A percentile compares a stretch with the other conserved stretches of the same genome.
Conservation (phyloP, 2,329 filamentous ascomycete species). For the Epichloe baconii region DNA sequence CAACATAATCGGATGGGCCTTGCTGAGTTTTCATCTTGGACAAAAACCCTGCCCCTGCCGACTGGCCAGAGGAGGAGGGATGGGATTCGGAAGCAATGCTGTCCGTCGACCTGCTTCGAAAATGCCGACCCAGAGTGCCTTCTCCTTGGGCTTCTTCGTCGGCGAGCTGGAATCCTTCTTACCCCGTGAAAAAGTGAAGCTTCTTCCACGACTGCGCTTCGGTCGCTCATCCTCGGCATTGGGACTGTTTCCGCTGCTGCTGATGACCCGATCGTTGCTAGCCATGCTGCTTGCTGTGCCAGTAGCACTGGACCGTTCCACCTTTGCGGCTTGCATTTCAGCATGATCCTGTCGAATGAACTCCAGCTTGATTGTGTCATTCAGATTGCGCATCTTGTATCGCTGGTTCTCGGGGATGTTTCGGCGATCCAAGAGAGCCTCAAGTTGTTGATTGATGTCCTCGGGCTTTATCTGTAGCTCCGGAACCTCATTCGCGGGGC, state of each 20-base stretch:
- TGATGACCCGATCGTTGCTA: slow-evolving; percentile 19
- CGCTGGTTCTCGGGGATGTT: slow-evolving; percentile 92
- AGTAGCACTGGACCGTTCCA: slow-evolving; percentile 30
- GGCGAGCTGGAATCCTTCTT: slow-evolving; percentile 53
- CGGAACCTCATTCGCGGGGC: slow-evolving; percentile 23
- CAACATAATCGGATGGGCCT: slow-evolving; percentile 71
- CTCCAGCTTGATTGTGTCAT: slow-evolving; percentile 84
- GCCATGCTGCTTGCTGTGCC: slow-evolving; percentile 26
- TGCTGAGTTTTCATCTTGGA: slow-evolving; percentile 62
- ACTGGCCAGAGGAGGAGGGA: slow-evolving; percentile 36
- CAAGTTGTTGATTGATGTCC: slow-evolving; percentile 43
- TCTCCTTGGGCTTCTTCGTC: slow-evolving; percentile 63
- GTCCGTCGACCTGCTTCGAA: slow-evolving; percentile 60
- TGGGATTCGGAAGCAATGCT: slow-evolving; percentile 49
- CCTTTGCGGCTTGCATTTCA: slow-evolving; percentile 43
- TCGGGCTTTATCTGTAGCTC: slow-evolving; percentile 41
- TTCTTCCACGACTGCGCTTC: slow-evolving; percentile 36
- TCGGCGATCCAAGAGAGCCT: slow-evolving; percentile 62
- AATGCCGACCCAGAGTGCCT: slow-evolving; percentile 46
- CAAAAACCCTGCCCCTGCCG: slow-evolving; percentile 43
- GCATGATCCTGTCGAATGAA: slow-evolving; percentile 84
- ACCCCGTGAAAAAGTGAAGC: slow-evolving; percentile 61
- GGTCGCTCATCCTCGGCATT: slow-evolving; percentile 34
- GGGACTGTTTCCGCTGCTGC: slow-evolving; percentile 20
- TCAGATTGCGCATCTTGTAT: slow-evolving; percentile 86